phyloP scores from a whole-genome alignment of 78 protist species.

The Dictyostelium citrinum region DNA sequence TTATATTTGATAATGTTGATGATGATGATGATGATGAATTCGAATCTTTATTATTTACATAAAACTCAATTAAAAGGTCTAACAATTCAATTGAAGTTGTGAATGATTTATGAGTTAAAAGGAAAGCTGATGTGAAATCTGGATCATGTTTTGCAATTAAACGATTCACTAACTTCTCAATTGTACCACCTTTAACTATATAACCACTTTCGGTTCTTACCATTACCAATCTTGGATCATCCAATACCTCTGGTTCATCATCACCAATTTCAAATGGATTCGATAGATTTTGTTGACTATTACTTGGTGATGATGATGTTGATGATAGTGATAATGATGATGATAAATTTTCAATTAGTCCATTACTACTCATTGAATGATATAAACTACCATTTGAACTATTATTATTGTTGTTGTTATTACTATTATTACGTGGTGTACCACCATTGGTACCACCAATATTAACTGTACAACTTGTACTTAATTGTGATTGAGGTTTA shows the following conservation, averaged over 20 bases:
- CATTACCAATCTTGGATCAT: constrained; percentile 55
- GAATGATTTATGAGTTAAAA: constrained; percentile 70
- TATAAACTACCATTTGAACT: neutral
- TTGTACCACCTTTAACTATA: constrained; percentile 65
- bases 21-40: neutral
- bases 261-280: neutral
- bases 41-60: neutral
- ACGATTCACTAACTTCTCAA: constrained; percentile 38
- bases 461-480: neutral
- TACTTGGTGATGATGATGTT: neutral
- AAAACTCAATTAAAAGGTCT: constrained; percentile 39
- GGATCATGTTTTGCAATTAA: constrained; percentile 57
- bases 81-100: constrained; percentile 63
- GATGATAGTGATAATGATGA: neutral
- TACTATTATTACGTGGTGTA: neutral
- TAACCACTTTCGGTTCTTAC: constrained; percentile 22
- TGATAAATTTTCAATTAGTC: neutral
- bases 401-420: too few species aligned
- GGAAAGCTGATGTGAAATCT: constrained; percentile 49
- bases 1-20: neutral
- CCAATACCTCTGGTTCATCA: constrained; percentile 7
- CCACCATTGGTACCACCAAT: neutral
- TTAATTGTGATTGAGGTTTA: neutral
- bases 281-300: neutral
- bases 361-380: neutral